Percentiles rank a stretch among this genome's conserved stretches.
phyloP scores from a whole-genome alignment of 768 basidiomycete genomes.

The Tricholoma saponaceum region DNA sequence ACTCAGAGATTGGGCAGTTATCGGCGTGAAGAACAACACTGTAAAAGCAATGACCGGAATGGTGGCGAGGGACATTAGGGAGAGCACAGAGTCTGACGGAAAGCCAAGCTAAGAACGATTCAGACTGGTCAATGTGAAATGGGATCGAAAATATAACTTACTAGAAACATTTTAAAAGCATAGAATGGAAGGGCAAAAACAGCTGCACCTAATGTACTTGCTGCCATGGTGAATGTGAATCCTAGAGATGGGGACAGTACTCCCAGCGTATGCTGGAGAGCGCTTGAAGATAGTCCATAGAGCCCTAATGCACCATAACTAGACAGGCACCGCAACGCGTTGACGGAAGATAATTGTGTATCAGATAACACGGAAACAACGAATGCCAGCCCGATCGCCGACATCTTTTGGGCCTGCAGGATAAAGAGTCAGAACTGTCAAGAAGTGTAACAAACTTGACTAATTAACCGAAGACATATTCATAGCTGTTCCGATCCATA shows the following conservation, averaged over 20 bases:
- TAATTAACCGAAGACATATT: slow-evolving; percentile 43
- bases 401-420: slow-evolving; percentile 45
- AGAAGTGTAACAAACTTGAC: slow-evolving; percentile 12
- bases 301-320: slow-evolving; percentile 65
- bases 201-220: slow-evolving; percentile 58
- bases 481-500: slow-evolving; percentile 58
- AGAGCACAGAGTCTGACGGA: slow-evolving; percentile 47
- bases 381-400: slow-evolving; percentile 45
- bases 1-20: slow-evolving; percentile 42
- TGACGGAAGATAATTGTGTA: slow-evolving; percentile 35
- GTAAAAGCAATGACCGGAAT: slow-evolving; percentile 62
- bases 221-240: slow-evolving; percentile 49
- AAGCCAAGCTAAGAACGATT: slow-evolving; percentile 37
- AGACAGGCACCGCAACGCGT: slow-evolving; percentile 43
- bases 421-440: background rate
- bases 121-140: background rate
- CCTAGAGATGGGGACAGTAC: slow-evolving; percentile 57
- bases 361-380: slow-evolving; percentile 57
- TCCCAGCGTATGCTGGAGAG: slow-evolving; percentile 58
- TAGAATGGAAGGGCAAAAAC: slow-evolving; percentile 64
- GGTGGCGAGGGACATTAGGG: slow-evolving; percentile 51
- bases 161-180: slow-evolving; percentile 52
- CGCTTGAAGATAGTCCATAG: slow-evolving; percentile 56
- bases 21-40: slow-evolving; percentile 56
- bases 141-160: slow-evolving; percentile 27